A percentile compares a stretch with the other conserved stretches of the same genome.
Conservation (phyloP, 768 basidiomycete genomes). For the Agaricus blazei region DNA sequence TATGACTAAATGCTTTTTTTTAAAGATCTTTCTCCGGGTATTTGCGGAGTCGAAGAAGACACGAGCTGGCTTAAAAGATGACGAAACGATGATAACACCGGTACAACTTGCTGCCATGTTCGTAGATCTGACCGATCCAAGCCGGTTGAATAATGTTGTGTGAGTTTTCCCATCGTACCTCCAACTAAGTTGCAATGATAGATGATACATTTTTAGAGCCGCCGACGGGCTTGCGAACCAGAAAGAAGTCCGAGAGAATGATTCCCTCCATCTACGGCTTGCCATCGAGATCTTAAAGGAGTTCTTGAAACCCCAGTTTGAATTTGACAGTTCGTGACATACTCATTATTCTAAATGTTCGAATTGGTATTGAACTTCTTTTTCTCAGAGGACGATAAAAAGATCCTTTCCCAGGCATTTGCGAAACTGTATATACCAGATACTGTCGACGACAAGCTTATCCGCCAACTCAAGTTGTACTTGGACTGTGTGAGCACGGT, state of each 20-base stretch:
- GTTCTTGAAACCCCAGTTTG: slow-evolving; percentile 2
- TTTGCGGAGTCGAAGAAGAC: slow-evolving; percentile 56
- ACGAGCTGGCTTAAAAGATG: slow-evolving; percentile 63
- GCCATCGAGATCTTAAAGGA: slow-evolving; percentile 49
- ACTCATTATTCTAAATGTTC: not conserved
- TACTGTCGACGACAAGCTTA: slow-evolving; percentile 61
- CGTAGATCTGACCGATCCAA: slow-evolving; percentile 85
- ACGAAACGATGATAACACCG: slow-evolving; percentile 67
- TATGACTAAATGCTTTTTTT: slow-evolving; percentile 3
- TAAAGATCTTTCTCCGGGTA: slow-evolving; percentile 68
- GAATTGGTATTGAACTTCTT: not conserved
- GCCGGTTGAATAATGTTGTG: slow-evolving; percentile 34
- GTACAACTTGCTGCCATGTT: slow-evolving; percentile 72
- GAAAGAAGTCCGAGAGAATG: slow-evolving; percentile 13
- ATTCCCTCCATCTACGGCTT: slow-evolving; percentile 47
- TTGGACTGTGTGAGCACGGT: slow-evolving; percentile 57
- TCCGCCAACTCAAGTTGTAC: slow-evolving; percentile 57
- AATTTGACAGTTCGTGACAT: slow-evolving; percentile 19
- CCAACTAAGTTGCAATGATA: not conserved
- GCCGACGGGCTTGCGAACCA: slow-evolving; percentile 8
- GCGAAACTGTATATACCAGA: slow-evolving; percentile 66
- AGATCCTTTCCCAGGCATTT: slow-evolving; percentile 59
- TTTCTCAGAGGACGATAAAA: slow-evolving; percentile 58
- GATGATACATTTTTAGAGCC: not conserved
- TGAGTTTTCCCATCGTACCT: slow-evolving; percentile 25